These are phyloP conservation scores for Posidonia australis DNA, from an alignment of 106 monocot species.

Conservation along the genomic window DNA sequence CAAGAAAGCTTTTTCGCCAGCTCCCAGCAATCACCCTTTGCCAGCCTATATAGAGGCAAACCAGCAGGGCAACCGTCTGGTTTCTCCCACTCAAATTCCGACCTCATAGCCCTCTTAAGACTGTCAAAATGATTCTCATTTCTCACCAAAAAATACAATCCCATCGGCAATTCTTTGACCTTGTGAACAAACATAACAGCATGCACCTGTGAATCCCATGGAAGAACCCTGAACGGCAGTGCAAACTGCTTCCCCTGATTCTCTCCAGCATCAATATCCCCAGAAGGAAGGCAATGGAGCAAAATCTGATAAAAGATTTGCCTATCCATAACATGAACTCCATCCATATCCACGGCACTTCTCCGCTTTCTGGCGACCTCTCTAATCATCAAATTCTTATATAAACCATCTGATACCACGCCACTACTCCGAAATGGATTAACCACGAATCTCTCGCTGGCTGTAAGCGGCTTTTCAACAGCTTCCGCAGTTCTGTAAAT, in stretches of 20 bases:
- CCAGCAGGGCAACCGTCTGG: constrained; percentile 77
- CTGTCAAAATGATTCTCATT: constrained; percentile 82
- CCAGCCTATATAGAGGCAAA: constrained; percentile 75
- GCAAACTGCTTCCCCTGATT: constrained; percentile 67
- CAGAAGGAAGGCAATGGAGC: constrained; percentile 86
- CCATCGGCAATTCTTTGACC: constrained; percentile 47
- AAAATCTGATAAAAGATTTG: constrained; percentile 89
- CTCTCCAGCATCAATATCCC: constrained; percentile 36
- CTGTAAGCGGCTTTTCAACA: constrained; percentile 55
- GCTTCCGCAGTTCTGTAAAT: constrained; percentile 75
- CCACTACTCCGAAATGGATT: constrained; percentile 36
- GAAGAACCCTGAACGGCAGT: constrained; percentile 69
- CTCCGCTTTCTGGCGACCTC: constrained; percentile 74
- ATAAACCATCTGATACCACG: constrained; percentile 42
- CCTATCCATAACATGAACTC: constrained; percentile 58
- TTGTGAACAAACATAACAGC: constrained; percentile 84
- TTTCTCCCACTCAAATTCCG: constrained; percentile 81
- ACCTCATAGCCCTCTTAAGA: constrained; percentile 58
- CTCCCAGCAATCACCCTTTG: constrained; percentile 41
- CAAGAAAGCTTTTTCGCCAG: constrained; percentile 73
- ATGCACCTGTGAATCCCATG: constrained; percentile 93
- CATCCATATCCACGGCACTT: constrained; percentile 96
- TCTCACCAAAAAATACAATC: constrained; percentile 89
- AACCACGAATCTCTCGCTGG: constrained; percentile 27
- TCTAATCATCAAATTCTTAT: constrained; percentile 41